Evolutionary conservation across 2,329 filamentous ascomycete genomes (phyloP).

Genomic region (Thielaviopsis ethacetica): DNA sequence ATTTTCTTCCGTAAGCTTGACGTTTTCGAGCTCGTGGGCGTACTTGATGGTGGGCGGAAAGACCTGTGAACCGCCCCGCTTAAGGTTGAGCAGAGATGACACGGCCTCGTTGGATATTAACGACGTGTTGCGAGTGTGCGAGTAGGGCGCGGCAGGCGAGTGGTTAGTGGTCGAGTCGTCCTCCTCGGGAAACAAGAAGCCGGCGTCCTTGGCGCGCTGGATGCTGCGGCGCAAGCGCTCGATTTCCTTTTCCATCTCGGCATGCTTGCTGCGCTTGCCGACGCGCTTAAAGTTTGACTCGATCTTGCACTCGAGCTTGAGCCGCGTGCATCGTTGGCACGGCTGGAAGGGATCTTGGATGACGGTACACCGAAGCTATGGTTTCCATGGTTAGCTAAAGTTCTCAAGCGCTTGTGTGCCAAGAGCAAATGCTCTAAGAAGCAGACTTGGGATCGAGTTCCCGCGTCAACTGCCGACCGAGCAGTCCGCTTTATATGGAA

Average conservation of each 20-base stretch:
- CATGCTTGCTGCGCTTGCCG: slow-evolving; percentile 67
- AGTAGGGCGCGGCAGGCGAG: slow-evolving; percentile 18
- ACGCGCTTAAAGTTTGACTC: slow-evolving; percentile 77
- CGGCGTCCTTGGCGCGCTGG: slow-evolving; percentile 41
- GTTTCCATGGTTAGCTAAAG: neutral
- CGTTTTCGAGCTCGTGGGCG: slow-evolving; percentile 44
- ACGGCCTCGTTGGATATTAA: slow-evolving; percentile 55
- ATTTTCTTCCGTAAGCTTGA: slow-evolving; percentile 46
- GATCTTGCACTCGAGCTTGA: slow-evolving; percentile 72
- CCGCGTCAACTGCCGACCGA: too few species aligned
- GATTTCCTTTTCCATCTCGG: slow-evolving; percentile 75
- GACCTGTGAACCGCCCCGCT: slow-evolving; percentile 46
- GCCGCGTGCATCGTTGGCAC: slow-evolving; percentile 62
- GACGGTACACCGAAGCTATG: slow-evolving; percentile 66
- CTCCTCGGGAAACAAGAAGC: slow-evolving; percentile 36
- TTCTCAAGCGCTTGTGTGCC: neutral
- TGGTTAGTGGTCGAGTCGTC: slow-evolving; percentile 36
- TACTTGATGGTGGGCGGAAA: slow-evolving; percentile 30
- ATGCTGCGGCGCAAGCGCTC: slow-evolving; percentile 48
- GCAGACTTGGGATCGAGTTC: too few species aligned
- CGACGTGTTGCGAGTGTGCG: slow-evolving; percentile 43
- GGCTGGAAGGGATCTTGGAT: slow-evolving; percentile 63
- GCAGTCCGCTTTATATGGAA: too few species aligned
- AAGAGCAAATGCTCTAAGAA: too few species aligned
- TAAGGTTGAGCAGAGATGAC: slow-evolving; percentile 48